Percentiles rank a stretch among this genome's conserved stretches.
Evolutionary conservation across 177 flowering plant species (phyloP).

Genomic region (Vitis hybrid): DNA sequence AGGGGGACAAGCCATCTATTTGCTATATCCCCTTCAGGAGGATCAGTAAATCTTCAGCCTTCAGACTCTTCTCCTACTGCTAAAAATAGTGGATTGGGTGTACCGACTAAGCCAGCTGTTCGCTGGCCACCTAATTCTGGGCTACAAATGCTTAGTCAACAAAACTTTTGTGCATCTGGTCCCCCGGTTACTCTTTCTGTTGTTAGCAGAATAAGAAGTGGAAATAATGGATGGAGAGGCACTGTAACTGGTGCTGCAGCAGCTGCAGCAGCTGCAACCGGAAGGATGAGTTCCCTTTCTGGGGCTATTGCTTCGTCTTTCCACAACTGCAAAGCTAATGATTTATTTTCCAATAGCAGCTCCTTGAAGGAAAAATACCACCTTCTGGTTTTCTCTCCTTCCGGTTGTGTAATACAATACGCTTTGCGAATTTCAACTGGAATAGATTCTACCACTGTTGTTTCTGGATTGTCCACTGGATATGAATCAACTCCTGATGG

Average conservation of each 20-base stretch:
- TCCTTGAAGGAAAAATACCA: constrained; percentile 44
- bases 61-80: constrained; percentile 25
- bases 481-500: constrained; percentile 45
- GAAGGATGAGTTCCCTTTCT: constrained; percentile 47
- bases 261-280: constrained; percentile 82
- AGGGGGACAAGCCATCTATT: constrained; percentile 92
- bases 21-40: constrained; percentile 72
- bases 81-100: constrained; percentile 27
- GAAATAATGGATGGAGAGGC: constrained; percentile 74
- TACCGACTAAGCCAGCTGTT: constrained; percentile 24
- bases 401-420: constrained; percentile 77
- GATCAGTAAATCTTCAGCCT: constrained; percentile 36
- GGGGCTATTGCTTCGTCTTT: constrained; percentile 83
- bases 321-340: constrained; percentile 50
- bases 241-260: constrained; percentile 78
- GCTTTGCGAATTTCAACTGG: constrained; percentile 43
- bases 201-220: constrained; percentile 78
- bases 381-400: constrained; percentile 78
- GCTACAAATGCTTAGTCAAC: constrained; percentile 38
- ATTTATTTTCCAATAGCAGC: constrained; percentile 19
- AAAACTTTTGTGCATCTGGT: constrained; percentile 45
- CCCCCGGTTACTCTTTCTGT: constrained; percentile 76
- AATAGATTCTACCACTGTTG: constrained; percentile 27
- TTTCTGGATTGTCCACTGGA: constrained; percentile 28
- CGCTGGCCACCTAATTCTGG: constrained; percentile 38